Evolutionary conservation across 2,329 filamentous ascomycete species (phyloP).

Genomic region (Fusarium nelsonii): DNA sequence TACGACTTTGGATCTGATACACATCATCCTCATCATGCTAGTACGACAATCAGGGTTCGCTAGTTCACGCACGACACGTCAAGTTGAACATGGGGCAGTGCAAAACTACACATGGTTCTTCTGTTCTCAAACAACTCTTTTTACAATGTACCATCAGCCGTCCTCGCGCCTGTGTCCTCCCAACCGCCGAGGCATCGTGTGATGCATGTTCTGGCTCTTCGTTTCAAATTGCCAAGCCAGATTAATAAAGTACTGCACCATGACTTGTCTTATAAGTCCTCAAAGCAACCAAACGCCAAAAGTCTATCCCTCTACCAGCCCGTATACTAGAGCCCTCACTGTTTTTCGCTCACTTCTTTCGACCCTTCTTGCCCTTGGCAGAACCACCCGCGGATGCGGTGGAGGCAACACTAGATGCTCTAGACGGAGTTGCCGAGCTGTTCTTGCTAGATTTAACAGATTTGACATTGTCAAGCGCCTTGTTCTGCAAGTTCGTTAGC

Average conservation of each 20-base stretch:
- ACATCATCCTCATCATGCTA: conserved; percentile 41
- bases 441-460: conserved; percentile 84
- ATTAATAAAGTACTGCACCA: conserved; percentile 36
- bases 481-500: conserved; percentile 74
- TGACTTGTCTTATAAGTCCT: conserved; percentile 29
- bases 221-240: conserved; percentile 28
- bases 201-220: conserved; percentile 31
- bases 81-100: conserved; percentile 30
- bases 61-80: conserved; percentile 28
- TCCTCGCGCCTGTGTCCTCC: conserved; percentile 26
- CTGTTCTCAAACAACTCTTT: conserved; percentile 41
- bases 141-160: conserved; percentile 18
- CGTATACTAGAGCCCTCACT: conserved; percentile 10
- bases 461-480: conserved; percentile 90
- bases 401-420: conserved; percentile 89
- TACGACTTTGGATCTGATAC: conserved; percentile 34
- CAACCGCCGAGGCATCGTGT: conserved; percentile 27
- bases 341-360: conserved; percentile 48
- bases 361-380: conserved; percentile 62
- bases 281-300: conserved; percentile 48
- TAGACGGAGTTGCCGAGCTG: conserved; percentile 80
- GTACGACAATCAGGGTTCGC: conserved; percentile 30
- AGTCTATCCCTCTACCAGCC: conserved; percentile 32
- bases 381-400: conserved; percentile 69
- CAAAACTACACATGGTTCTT: conserved; percentile 40